Base-by-base conservation (phyloP, 139 green algal species). In the Micractinium conductrix region DNA sequence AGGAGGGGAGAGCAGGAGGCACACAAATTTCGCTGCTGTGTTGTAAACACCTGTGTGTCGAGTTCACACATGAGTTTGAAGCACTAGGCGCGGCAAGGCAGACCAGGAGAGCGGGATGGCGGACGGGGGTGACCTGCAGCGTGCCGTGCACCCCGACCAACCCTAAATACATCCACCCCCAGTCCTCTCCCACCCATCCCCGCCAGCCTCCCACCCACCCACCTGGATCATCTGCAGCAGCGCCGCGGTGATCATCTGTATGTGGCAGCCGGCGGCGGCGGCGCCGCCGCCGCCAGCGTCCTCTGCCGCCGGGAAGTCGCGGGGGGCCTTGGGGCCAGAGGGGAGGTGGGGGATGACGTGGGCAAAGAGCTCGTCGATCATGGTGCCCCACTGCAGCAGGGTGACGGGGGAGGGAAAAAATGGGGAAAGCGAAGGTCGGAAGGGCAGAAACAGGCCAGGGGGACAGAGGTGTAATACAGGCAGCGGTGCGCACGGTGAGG, bases 181-280 rank as follows among this genome's bases (percentile, higher is more conserved):
- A n/a, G n/a, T n/a, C n/a, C n/a, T n/a, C n/a, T n/a, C n/a, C n/a
- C n/a, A n/a, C n/a, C n/a, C n/a, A n/a, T n/a, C n/a, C n/a, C n/a
- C n/a, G n/a, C n/a, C n/a, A n/a, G n/a, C n/a, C n/a, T n/a, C n/a
- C n/a, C n/a, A n/a, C n/a, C n/a, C n/a, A n/a, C n/a, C n/a, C n/a
- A 89, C 90, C 92, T 97, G 92, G 50, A 97, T 78, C 86, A 95
- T 89, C 84, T 95, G 91, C 83, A 96, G 69, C 67, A 97, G 43
- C 22, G 95, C 83, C 4, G 94, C 93, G 0, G 88, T 89, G 7
- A 89, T 42, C 63, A 93, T 84, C 79, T 93, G 90, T 28, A 97
- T 92, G 73, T 60, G 72, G 14, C n/a, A n/a, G n/a, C n/a, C n/a
- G n/a, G n/a, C n/a, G n/a, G n/a, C n/a, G n/a, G n/a, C n/a, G n/a